Percentiles rank a stretch among this genome's conserved stretches.
These are phyloP conservation scores for Pleurotus eryngii DNA, from an alignment of 768 basidiomycete species.

Conservation along the genomic window DNA sequence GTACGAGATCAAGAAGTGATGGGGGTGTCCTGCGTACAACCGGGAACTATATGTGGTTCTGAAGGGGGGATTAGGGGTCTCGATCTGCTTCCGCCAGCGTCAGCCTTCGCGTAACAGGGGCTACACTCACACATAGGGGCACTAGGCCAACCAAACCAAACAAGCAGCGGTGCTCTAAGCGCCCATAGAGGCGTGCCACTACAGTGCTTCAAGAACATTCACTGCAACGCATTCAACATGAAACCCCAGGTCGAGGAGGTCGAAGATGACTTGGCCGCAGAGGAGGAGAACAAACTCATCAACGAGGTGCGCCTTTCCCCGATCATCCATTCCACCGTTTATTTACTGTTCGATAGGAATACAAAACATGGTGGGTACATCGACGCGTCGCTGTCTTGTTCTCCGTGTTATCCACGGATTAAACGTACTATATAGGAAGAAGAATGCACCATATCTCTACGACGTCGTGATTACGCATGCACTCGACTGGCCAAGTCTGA, in stretches of 20 bases:
- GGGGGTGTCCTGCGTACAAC: too few species aligned
- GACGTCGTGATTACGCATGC: constrained; percentile 97
- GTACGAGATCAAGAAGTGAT: too few species aligned
- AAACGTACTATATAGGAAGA: constrained; percentile 60
- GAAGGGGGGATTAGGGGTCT: too few species aligned
- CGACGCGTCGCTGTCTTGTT: background rate
- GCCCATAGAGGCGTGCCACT: too few species aligned
- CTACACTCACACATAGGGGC: too few species aligned
- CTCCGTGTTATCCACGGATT: background rate
- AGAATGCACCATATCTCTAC: constrained; percentile 97
- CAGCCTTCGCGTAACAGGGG: too few species aligned
- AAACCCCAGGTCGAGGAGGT: constrained; percentile 60
- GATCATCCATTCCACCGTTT: background rate
- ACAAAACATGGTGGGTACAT: constrained; percentile 70
- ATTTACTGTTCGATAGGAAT: constrained; percentile 49
- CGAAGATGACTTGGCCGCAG: constrained; percentile 77
- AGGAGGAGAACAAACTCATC: constrained; percentile 86
- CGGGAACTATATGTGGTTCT: too few species aligned
- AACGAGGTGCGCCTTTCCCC: constrained; percentile 62
- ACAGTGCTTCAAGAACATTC: background rate
- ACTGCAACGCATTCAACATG: constrained; percentile 25
- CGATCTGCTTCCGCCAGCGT: too few species aligned
- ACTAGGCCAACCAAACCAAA: too few species aligned
- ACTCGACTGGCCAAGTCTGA: constrained; percentile 95
- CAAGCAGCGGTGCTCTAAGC: too few species aligned